A percentile compares a stretch with the other conserved stretches of the same genome.
Conservation (phyloP, 257 asterid genomes). For the Thymus quinquecostatus region DNA sequence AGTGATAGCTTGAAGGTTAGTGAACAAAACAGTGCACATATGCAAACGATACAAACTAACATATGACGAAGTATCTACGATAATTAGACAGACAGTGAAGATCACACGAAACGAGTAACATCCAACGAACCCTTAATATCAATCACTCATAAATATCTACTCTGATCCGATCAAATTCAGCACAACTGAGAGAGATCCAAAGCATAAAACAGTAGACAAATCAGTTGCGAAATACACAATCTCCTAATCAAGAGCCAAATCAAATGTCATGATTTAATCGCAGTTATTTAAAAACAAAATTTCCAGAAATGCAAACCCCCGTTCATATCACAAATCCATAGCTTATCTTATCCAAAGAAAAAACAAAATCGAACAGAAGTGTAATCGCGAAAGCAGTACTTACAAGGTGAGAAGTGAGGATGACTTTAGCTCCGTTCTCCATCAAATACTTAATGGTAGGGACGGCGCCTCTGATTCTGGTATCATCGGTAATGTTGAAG, state of each 20-base stretch:
- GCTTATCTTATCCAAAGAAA: neutral
- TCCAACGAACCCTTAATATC: neutral
- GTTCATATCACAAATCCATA: conserved; percentile 4
- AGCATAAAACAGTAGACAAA: neutral
- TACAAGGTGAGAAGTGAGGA: conserved; percentile 87
- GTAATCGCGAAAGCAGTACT: conserved; percentile 11
- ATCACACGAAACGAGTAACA: neutral
- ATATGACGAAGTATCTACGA: neutral
- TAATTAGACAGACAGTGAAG: neutral
- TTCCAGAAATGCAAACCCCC: neutral
- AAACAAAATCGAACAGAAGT: neutral
- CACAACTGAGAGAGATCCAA: conserved; percentile 5
- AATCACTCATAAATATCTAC: neutral
- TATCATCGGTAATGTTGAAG: conserved; percentile 83
- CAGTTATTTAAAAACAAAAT: neutral
- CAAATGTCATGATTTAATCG: conserved; percentile 21
- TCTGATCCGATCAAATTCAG: conserved; percentile 11
- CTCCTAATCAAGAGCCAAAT: neutral
- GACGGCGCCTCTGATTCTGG: conserved; percentile 78
- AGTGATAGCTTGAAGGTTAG: neutral
- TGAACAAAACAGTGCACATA: neutral
- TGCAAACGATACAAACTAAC: neutral
- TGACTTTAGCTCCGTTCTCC: conserved; percentile 59
- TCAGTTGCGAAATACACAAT: neutral
- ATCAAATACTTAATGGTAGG: conserved; percentile 81